These are phyloP conservation scores for Amniculicola lignicola DNA, from an alignment of 495 filamentous ascomycete species.

Conservation along the genomic window DNA sequence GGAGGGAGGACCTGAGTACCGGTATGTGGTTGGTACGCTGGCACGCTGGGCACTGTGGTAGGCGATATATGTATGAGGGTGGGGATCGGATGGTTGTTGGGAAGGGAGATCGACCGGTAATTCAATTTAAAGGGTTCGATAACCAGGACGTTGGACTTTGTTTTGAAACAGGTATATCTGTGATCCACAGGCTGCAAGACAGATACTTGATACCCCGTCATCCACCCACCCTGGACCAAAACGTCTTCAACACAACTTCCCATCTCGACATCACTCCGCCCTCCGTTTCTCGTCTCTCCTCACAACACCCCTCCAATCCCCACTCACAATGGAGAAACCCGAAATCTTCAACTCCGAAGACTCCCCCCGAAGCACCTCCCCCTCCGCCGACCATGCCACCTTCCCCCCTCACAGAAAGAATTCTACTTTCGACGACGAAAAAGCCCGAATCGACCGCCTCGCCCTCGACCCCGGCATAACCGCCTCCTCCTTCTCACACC, in stretches of 20 bases:
- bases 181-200: no score
- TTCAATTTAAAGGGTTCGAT: no score
- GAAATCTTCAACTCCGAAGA: conserved; percentile 16
- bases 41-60: no score
- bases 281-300: not conserved
- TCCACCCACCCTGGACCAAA: conserved; percentile 1
- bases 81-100: no score
- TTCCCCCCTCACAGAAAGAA: not conserved
- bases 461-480: conserved; percentile 32
- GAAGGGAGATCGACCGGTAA: no score
- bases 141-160: no score
- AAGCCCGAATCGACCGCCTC: conserved; percentile 26
- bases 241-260: conserved; percentile 7
- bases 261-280: not conserved
- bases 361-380: conserved; percentile 8
- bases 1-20: no score
- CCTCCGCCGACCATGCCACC: not conserved
- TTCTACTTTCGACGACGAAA: conserved; percentile 9
- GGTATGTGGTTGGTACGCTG: no score
- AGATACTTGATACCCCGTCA: not conserved
- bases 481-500: conserved; percentile 34
- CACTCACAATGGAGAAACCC: conserved; percentile 23
- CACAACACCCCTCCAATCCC: not conserved
- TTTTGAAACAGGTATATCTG: no score
- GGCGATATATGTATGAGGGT: no score